Conservation (phyloP, 257 asterid species). For the Nicotiana benthamiana region DNA sequence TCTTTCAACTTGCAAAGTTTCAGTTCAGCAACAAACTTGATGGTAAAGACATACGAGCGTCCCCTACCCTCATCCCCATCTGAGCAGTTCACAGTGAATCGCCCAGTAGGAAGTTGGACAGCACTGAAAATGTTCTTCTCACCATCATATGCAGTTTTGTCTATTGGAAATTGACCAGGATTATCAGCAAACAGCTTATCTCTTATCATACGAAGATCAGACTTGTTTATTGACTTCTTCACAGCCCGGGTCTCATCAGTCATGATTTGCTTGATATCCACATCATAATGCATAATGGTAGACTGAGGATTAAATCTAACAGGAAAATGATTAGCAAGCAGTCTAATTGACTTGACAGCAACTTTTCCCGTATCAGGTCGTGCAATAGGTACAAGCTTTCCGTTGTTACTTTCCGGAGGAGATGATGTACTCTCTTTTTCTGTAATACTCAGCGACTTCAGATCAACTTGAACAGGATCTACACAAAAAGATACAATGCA, state of each 20-base stretch:
- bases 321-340: slow-evolving; percentile 58
- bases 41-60: slow-evolving; percentile 25
- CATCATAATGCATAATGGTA: slow-evolving; percentile 47
- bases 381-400: slow-evolving; percentile 26
- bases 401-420: neutral
- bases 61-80: slow-evolving; percentile 31
- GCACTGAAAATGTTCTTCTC: slow-evolving; percentile 58
- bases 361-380: slow-evolving; percentile 54
- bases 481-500: slow-evolving; percentile 1
- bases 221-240: slow-evolving; percentile 25
- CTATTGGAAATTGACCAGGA: slow-evolving; percentile 24
- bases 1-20: slow-evolving; percentile 39
- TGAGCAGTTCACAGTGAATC: slow-evolving; percentile 24
- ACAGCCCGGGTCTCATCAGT: slow-evolving; percentile 14
- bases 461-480: slow-evolving; percentile 16
- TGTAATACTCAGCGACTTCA: slow-evolving; percentile 15
- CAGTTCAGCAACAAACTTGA: slow-evolving; percentile 38
- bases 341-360: slow-evolving; percentile 21
- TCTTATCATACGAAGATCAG: slow-evolving; percentile 31
- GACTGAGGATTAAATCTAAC: slow-evolving; percentile 24
- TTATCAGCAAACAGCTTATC: slow-evolving; percentile 29
- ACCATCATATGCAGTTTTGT: slow-evolving; percentile 51
- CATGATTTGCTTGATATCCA: slow-evolving; percentile 31
- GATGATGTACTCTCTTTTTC: slow-evolving; percentile 9
- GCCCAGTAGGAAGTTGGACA: slow-evolving; percentile 33